phyloP scores from a whole-genome alignment of 306 rosid genomes.

The Medicago lupulina region DNA sequence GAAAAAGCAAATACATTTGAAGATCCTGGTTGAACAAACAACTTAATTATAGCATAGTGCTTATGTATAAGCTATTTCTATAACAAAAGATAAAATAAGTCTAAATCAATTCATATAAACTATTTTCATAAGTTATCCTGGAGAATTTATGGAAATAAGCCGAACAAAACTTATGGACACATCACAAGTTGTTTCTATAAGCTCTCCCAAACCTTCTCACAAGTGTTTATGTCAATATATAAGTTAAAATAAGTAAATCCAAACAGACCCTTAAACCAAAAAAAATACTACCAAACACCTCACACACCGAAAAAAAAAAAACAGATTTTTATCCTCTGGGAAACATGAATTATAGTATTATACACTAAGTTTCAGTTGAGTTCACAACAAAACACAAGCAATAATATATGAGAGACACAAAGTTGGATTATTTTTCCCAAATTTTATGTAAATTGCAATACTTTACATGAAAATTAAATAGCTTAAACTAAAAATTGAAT shows the following conservation, averaged over 20 bases:
- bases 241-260: neutral
- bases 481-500: constrained; percentile 21
- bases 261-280: neutral
- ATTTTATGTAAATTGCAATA: neutral
- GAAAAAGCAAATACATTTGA: constrained; percentile 1
- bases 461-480: neutral
- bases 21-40: neutral
- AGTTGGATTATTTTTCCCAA: too few species aligned
- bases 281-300: neutral
- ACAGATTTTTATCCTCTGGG: too few species aligned
- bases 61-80: neutral
- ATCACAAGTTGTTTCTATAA: neutral
- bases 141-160: neutral
- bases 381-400: too few species aligned
- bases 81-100: neutral
- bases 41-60: neutral
- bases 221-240: neutral
- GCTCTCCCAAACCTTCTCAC: neutral
- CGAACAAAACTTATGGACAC: neutral
- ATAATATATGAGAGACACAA: too few species aligned
- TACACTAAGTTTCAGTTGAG: neutral
- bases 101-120: neutral
- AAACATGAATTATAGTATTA: too few species aligned
- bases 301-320: neutral
- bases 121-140: too few species aligned